Conservation (phyloP, 305 asterid species). For the Vinca major region DNA sequence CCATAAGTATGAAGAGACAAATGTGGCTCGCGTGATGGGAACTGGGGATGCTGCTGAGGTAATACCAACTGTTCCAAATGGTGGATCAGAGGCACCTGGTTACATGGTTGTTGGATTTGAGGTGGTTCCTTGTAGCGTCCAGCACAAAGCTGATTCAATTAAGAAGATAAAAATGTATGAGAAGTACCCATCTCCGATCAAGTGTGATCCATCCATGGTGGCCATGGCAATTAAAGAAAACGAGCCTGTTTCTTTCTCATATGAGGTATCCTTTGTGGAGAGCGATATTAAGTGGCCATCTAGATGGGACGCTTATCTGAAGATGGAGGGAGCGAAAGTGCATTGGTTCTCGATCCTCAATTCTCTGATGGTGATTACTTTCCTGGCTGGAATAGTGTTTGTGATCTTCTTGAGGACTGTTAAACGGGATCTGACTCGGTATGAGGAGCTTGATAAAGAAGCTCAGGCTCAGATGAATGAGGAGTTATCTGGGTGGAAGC, state of each 20-base stretch:
- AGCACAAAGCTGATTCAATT: conserved; percentile 36
- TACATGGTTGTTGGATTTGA: conserved; percentile 85
- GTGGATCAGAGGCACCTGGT: conserved; percentile 52
- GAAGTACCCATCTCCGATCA: conserved; percentile 42
- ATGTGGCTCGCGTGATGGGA: conserved; percentile 37
- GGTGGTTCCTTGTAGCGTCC: conserved; percentile 67
- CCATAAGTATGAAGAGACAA: conserved; percentile 34
- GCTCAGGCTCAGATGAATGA: conserved; percentile 44
- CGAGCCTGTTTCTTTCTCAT: conserved; percentile 51
- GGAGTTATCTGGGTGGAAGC: conserved; percentile 42
- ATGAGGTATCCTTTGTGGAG: conserved; percentile 60
- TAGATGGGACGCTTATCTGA: conserved; percentile 85
- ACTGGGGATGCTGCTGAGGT: conserved; percentile 52
- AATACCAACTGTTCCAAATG: conserved; percentile 41
- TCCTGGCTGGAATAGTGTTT: conserved; percentile 78
- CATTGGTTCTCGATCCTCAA: conserved; percentile 80
- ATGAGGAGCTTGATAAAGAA: conserved; percentile 72
- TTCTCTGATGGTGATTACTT: conserved; percentile 76
- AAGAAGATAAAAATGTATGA: conserved; percentile 49
- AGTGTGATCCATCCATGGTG: conserved; percentile 53
- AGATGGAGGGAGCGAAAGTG: conserved; percentile 86
- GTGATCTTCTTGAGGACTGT: conserved; percentile 76
- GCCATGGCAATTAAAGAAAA: conserved; percentile 55
- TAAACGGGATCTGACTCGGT: conserved; percentile 64
- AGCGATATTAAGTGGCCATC: conserved; percentile 81